These are phyloP conservation scores for Lepraria neglecta DNA, from an alignment of 495 filamentous ascomycete genomes.

Conservation along the genomic window DNA sequence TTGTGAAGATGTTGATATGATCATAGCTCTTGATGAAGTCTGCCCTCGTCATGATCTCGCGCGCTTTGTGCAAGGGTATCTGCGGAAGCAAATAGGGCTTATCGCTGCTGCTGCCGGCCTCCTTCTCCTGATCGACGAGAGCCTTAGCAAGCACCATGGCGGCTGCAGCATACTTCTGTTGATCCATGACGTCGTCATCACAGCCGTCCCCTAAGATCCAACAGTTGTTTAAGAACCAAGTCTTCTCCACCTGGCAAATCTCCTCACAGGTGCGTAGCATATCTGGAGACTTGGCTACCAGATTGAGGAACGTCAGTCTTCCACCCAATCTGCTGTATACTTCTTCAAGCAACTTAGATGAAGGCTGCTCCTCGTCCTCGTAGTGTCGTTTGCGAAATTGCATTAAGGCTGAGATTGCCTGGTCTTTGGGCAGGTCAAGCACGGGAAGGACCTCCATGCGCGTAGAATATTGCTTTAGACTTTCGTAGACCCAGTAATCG, in stretches of 20 bases:
- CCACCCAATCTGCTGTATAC: slow-evolving; percentile 84
- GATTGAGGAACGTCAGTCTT: slow-evolving; percentile 75
- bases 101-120: slow-evolving; percentile 52
- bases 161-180: slow-evolving; percentile 90
- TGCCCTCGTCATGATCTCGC: slow-evolving; percentile 88
- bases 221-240: slow-evolving; percentile 91
- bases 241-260: slow-evolving; percentile 78
- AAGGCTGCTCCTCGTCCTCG: slow-evolving; percentile 43
- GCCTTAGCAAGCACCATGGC: slow-evolving; percentile 91
- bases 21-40: slow-evolving; percentile 94
- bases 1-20: slow-evolving; percentile 90
- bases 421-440: slow-evolving; percentile 66
- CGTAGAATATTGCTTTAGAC: slow-evolving; percentile 80
- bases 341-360: slow-evolving; percentile 54
- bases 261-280: slow-evolving; percentile 70
- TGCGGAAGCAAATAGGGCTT: slow-evolving; percentile 72
- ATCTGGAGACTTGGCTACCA: slow-evolving; percentile 72
- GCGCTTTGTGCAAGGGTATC: slow-evolving; percentile 75
- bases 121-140: slow-evolving; percentile 72
- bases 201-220: slow-evolving; percentile 88
- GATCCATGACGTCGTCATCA: slow-evolving; percentile 99
- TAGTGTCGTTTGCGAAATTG: slow-evolving; percentile 70
- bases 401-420: slow-evolving; percentile 66
- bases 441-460: slow-evolving; percentile 87
- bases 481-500: slow-evolving; percentile 97